These are phyloP conservation scores for Delphinella strobiligena DNA, from an alignment of 2,329 filamentous ascomycete species.

Conservation along the genomic window DNA sequence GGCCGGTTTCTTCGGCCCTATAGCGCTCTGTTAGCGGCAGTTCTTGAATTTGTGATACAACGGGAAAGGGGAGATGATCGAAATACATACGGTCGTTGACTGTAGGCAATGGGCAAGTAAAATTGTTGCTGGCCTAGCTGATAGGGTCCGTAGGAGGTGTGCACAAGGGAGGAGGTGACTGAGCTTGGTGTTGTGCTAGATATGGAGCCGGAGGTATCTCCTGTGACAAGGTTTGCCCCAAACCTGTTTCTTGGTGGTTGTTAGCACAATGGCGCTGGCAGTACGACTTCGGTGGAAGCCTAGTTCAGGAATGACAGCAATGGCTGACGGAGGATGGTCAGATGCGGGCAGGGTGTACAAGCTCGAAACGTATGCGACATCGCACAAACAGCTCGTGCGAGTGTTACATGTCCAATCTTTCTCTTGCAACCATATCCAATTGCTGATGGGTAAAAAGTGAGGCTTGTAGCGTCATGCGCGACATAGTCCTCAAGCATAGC, in stretches of 20 bases:
- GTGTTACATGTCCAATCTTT: neutral
- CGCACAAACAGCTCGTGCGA: too few relatives aligned
- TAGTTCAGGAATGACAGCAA: too few relatives aligned
- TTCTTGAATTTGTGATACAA: too few relatives aligned
- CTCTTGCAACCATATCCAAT: neutral
- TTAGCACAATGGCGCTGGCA: slow-evolving; percentile 10
- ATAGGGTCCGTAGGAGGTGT: slow-evolving; percentile 21
- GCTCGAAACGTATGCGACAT: too few relatives aligned
- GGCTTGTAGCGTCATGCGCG: slow-evolving; percentile 15
- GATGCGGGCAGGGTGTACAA: too few relatives aligned
- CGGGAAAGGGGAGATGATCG: neutral
- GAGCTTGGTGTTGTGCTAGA: slow-evolving; percentile 35
- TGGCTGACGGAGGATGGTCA: too few relatives aligned
- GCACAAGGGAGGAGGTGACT: slow-evolving; percentile 37
- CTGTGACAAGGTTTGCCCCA: slow-evolving; percentile 38
- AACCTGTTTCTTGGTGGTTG: slow-evolving; percentile 30
- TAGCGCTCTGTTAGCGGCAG: too few relatives aligned
- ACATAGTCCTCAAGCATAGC: slow-evolving; percentile 38
- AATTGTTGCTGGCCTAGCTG: neutral
- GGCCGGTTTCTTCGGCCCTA: neutral
- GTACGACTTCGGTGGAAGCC: too few relatives aligned
- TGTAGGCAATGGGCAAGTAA: neutral
- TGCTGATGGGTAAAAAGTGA: neutral
- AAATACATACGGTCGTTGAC: neutral
- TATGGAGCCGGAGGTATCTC: slow-evolving; percentile 44